phyloP scores from a whole-genome alignment of 176 grass and related monocot species.

The Ensete ventricosum region DNA sequence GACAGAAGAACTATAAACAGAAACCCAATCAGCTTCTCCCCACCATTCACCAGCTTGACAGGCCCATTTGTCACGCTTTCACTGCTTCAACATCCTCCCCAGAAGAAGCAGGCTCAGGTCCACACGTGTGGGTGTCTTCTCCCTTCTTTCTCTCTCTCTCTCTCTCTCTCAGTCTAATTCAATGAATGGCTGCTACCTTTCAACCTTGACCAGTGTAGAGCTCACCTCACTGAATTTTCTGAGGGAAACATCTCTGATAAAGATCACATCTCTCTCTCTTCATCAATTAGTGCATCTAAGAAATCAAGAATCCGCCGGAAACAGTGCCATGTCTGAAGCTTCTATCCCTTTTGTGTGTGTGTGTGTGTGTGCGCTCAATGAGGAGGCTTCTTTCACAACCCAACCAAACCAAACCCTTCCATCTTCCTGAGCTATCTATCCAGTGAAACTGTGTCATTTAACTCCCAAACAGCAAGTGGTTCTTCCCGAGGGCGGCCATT shows the following conservation, averaged over 20 bases:
- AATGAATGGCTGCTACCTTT: slow-evolving; percentile 1
- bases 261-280: no score
- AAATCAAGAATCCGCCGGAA: no score
- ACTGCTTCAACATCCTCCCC: background rate
- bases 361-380: background rate
- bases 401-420: background rate
- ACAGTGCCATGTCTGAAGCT: background rate
- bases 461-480: background rate
- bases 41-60: no score
- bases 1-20: background rate
- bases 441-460: background rate
- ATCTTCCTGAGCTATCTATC: background rate
- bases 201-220: slow-evolving; percentile 1
- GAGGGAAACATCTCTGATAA: no score
- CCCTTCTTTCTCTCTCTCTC: background rate
- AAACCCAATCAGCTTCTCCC: background rate
- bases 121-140: slow-evolving; percentile 20
- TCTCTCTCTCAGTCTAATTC: background rate
- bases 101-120: background rate
- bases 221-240: no score
- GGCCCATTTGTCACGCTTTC: background rate
- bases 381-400: background rate
- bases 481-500: background rate
- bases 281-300: no score
- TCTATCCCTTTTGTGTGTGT: background rate